phyloP scores from a whole-genome alignment of 2,329 filamentous ascomycete genomes.

The Monilinia fructicola region DNA sequence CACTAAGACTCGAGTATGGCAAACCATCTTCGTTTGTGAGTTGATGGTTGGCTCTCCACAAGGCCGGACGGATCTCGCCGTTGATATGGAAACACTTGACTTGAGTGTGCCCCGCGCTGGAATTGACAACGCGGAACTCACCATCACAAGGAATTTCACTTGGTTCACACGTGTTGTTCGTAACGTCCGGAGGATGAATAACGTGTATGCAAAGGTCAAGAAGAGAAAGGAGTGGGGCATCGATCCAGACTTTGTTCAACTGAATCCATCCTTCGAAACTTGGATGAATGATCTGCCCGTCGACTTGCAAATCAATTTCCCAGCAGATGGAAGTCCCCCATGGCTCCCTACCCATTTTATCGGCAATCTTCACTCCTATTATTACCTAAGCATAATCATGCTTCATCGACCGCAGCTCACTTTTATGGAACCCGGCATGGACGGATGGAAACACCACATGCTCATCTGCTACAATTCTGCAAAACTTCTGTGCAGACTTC shows the following conservation, averaged over 20 bases:
- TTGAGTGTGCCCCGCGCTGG: conserved; percentile 65
- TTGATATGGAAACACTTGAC: conserved; percentile 74
- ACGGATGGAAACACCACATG: conserved; percentile 88
- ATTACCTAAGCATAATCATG: conserved; percentile 81
- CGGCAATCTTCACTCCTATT: conserved; percentile 87
- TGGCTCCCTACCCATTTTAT: conserved; percentile 86
- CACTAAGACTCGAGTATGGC: conserved; percentile 85
- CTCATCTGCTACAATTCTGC: conserved; percentile 80
- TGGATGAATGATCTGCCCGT: conserved; percentile 77
- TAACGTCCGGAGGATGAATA: conserved; percentile 75
- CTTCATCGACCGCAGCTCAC: conserved; percentile 83
- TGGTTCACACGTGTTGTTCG: conserved; percentile 76
- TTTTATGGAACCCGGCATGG: conserved; percentile 70
- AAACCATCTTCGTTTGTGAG: conserved; percentile 81
- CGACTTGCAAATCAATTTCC: conserved; percentile 76
- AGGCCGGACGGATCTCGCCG: conserved; percentile 77
- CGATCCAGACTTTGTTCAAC: conserved; percentile 76
- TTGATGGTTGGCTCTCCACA: conserved; percentile 92
- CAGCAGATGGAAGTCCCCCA: conserved; percentile 74
- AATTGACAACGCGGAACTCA: conserved; percentile 71
- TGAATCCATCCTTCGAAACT: conserved; percentile 72
- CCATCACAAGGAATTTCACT: conserved; percentile 78
- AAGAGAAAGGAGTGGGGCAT: conserved; percentile 82
- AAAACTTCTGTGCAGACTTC: conserved; percentile 79
- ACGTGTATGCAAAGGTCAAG: conserved; percentile 70